Evolutionary conservation across 208 protist species (phyloP).

Genomic region (Sergeia podlipaevii): DNA sequence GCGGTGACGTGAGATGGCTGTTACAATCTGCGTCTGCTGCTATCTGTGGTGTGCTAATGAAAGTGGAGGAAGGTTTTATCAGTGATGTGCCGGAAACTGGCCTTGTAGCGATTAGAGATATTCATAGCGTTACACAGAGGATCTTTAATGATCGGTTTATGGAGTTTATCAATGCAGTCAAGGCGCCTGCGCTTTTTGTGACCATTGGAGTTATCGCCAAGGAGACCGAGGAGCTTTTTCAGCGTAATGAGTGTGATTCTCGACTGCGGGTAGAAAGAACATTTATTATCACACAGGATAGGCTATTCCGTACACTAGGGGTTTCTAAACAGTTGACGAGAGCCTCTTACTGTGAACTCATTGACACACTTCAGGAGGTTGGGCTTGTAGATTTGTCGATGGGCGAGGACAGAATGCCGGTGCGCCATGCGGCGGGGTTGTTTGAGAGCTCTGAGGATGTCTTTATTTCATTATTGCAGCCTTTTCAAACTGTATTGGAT

Average conservation of each 20-base stretch:
- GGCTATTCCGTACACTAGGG: not conserved
- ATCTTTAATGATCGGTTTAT: conserved; percentile 89
- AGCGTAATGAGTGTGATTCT: conserved; percentile 30
- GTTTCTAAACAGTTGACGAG: conserved; percentile 8
- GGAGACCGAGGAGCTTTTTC: conserved; percentile 59
- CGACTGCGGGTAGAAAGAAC: conserved; percentile 58
- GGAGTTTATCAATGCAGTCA: conserved; percentile 78
- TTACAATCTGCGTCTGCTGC: conserved; percentile 83
- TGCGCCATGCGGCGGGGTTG: conserved; percentile 35
- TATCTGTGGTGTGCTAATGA: conserved; percentile 80
- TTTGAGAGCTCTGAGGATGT: conserved; percentile 64
- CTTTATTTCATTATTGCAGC: conserved; percentile 68
- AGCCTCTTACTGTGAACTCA: conserved; percentile 48
- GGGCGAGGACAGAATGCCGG: conserved; percentile 70
- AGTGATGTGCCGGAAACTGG: conserved; percentile 24
- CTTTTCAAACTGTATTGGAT: conserved; percentile 78
- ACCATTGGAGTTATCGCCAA: conserved; percentile 58
- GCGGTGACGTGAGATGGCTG: conserved; percentile 86
- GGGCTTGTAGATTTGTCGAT: conserved; percentile 78
- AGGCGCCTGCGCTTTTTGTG: conserved; percentile 64
- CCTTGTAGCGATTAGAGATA: conserved; percentile 64
- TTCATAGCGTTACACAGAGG: conserved; percentile 76
- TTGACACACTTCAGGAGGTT: conserved; percentile 75
- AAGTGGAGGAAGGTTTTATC: conserved; percentile 47
- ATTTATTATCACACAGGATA: conserved; percentile 34